These are phyloP conservation scores for Suhomyces kunorum DNA, from an alignment of 1,139 yeast species.

Conservation along the genomic window DNA sequence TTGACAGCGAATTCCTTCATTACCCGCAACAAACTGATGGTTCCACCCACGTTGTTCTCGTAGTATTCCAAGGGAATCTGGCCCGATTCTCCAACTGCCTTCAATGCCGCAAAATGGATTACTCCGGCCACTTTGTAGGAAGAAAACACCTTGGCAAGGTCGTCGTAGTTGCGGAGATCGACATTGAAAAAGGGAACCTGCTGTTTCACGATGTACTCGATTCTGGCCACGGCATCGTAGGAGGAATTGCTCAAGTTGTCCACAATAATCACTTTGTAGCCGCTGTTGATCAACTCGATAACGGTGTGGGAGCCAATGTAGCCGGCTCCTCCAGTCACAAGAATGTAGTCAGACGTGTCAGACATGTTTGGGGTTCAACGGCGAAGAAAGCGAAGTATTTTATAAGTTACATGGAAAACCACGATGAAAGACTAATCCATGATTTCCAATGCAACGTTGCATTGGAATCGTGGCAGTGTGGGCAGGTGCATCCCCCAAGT, in stretches of 20 bases:
- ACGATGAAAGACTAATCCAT: neutral
- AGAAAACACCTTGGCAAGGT: conserved; percentile 50
- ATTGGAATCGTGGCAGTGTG: neutral
- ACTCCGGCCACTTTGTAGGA: conserved; percentile 58
- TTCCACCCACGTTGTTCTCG: conserved; percentile 68
- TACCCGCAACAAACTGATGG: conserved; percentile 57
- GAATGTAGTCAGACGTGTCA: conserved; percentile 38
- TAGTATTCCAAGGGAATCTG: conserved; percentile 70
- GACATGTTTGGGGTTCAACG: conserved; percentile 6
- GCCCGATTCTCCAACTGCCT: conserved; percentile 84
- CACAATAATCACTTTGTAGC: conserved; percentile 67
- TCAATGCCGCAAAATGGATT: conserved; percentile 83
- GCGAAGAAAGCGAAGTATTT: neutral
- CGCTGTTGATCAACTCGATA: conserved; percentile 62
- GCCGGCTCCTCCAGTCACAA: conserved; percentile 88
- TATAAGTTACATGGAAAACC: neutral
- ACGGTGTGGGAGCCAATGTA: conserved; percentile 85
- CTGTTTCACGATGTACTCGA: conserved; percentile 54
- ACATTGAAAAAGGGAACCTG: conserved; percentile 59
- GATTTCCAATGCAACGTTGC: conserved; percentile 9
- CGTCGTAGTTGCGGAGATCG: conserved; percentile 57
- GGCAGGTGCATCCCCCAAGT: neutral
- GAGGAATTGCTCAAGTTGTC: conserved; percentile 73
- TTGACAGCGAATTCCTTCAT: conserved; percentile 51
- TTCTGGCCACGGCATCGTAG: conserved; percentile 65